phyloP scores from a whole-genome alignment of 306 rosid species.

The Citrullus amarus region DNA sequence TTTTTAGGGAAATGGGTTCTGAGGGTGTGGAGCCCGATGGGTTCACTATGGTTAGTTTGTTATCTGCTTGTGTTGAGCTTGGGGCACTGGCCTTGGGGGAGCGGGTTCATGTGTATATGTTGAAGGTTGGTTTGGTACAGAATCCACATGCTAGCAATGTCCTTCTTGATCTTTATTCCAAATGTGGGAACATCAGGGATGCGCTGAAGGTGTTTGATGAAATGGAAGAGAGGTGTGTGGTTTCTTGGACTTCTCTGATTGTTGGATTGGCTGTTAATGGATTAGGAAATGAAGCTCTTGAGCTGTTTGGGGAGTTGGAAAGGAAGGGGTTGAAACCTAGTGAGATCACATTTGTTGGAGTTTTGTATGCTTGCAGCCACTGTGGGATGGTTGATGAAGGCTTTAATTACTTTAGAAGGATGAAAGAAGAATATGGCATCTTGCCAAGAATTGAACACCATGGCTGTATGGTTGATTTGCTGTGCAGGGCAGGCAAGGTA shows the following conservation, averaged over 20 bases:
- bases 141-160: conserved; percentile 24
- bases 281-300: conserved; percentile 27
- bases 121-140: conserved; percentile 19
- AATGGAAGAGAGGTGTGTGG: conserved; percentile 22
- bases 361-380: conserved; percentile 37
- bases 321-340: conserved; percentile 22
- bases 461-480: conserved; percentile 33
- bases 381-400: conserved; percentile 36
- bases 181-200: conserved; percentile 26
- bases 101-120: conserved; percentile 25
- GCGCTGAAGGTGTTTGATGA: conserved; percentile 23
- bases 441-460: conserved; percentile 29
- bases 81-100: conserved; percentile 32
- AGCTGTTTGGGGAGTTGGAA: conserved; percentile 19
- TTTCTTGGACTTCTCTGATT: conserved; percentile 30
- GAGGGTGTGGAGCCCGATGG: conserved; percentile 31
- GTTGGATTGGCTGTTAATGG: conserved; percentile 40
- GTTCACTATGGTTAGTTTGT: conserved; percentile 35
- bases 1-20: conserved; percentile 19
- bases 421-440: conserved; percentile 25
- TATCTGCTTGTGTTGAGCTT: conserved; percentile 36
- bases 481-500: conserved; percentile 30
- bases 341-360: conserved; percentile 34
- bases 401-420: conserved; percentile 22
- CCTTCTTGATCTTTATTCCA: conserved; percentile 29